phyloP scores from a whole-genome alignment of 129 eudicot genomes.

The Oenanthe sinensis region DNA sequence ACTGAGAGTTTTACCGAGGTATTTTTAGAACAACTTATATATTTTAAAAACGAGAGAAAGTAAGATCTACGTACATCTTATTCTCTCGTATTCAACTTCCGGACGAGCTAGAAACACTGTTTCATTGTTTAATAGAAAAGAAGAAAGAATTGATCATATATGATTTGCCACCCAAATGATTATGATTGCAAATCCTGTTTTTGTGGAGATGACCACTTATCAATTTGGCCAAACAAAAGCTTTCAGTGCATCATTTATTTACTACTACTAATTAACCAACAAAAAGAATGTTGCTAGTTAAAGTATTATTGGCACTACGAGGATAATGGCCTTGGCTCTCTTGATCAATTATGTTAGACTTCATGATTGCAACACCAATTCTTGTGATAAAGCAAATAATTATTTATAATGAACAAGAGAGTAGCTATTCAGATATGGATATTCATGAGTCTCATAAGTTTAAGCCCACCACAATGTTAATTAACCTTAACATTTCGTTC shows the following conservation, averaged over 20 bases:
- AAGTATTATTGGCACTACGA: background rate
- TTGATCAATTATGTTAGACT: background rate
- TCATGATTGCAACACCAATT: conserved; percentile 1
- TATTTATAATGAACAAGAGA: background rate
- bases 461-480: background rate
- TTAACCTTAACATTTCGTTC: too few relatives aligned
- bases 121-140: background rate
- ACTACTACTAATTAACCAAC: conserved; percentile 2
- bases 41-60: background rate
- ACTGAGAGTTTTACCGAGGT: too few relatives aligned
- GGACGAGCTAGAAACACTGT: background rate
- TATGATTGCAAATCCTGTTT: background rate
- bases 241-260: conserved; percentile 6
- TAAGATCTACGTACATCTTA: background rate
- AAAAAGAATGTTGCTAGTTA: conserved; percentile 9
- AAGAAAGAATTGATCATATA: background rate
- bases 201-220: background rate
- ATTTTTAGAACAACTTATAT: too few relatives aligned
- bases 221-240: background rate
- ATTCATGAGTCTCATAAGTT: background rate
- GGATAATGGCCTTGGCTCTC: background rate
- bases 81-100: background rate
- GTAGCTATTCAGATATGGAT: background rate
- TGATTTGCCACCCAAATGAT: background rate
- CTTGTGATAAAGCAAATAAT: background rate